phyloP scores from a whole-genome alignment of 169 alveolate genomes.

The Plasmodium vivax region DNA sequence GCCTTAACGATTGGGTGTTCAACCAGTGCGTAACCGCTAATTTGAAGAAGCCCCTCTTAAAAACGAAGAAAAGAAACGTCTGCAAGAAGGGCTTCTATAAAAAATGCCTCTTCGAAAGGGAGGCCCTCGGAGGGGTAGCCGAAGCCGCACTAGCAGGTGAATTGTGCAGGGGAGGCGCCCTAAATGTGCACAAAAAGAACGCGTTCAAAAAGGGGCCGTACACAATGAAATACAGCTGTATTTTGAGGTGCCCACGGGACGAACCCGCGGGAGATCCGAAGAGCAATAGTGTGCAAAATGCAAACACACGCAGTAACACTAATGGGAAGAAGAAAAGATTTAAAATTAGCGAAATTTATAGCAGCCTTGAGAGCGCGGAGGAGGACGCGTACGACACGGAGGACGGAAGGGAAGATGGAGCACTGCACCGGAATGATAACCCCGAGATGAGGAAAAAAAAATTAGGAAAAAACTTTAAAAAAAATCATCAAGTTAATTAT shows the following conservation, averaged over 20 bases:
- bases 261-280: neutral
- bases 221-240: conserved; percentile 3
- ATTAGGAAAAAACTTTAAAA: neutral
- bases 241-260: neutral
- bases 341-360: conserved; percentile 50
- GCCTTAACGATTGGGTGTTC: neutral
- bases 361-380: conserved; percentile 69
- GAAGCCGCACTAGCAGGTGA: neutral
- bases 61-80: conserved; percentile 31
- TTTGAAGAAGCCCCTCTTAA: neutral
- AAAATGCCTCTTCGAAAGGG: neutral
- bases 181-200: neutral
- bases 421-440: neutral
- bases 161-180: neutral
- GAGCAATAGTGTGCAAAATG: neutral
- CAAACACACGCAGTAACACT: neutral
- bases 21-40: neutral
- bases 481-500: neutral
- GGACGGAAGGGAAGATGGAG: neutral
- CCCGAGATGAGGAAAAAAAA: neutral
- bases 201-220: neutral
- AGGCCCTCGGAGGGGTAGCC: neutral
- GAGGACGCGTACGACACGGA: conserved; percentile 19
- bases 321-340: neutral
- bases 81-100: neutral